These are phyloP conservation scores for Glonium stellatum DNA, from an alignment of 495 filamentous ascomycete species.

Conservation along the genomic window DNA sequence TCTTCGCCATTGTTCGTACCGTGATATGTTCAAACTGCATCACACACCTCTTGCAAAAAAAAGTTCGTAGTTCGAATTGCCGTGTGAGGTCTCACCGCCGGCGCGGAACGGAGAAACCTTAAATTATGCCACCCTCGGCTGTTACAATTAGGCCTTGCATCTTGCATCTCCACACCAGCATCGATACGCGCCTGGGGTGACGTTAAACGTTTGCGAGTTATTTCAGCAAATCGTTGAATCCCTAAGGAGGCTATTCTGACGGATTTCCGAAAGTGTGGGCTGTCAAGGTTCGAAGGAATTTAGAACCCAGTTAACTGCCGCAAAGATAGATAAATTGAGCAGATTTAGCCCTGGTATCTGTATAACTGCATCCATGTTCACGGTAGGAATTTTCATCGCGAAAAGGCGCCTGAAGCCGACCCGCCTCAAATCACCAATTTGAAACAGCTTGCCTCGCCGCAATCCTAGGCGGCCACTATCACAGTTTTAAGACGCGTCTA, in stretches of 20 bases:
- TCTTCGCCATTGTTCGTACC: background rate
- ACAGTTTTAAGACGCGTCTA: constrained; percentile 23
- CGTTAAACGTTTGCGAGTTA: too few species aligned
- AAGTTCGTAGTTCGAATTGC: background rate
- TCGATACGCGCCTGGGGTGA: too few species aligned
- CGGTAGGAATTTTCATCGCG: background rate
- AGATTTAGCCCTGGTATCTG: background rate
- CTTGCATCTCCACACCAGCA: background rate
- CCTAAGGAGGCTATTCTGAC: too few species aligned
- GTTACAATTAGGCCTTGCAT: background rate
- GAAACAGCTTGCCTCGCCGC: background rate
- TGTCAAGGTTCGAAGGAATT: too few species aligned
- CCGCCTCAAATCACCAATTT: constrained; percentile 1
- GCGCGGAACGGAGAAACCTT: background rate
- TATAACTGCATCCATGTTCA: background rate
- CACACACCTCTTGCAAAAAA: background rate
- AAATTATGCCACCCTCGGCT: background rate
- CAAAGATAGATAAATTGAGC: too few species aligned
- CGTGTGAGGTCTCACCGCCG: background rate
- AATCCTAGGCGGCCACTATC: constrained; percentile 1
- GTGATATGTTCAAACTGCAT: background rate
- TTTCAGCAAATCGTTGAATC: too few species aligned
- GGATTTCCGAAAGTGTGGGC: too few species aligned
- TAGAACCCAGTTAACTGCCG: too few species aligned
- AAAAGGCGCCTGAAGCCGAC: background rate